phyloP scores from a whole-genome alignment of 176 grass and related monocot species.

The Triticum monococcum region DNA sequence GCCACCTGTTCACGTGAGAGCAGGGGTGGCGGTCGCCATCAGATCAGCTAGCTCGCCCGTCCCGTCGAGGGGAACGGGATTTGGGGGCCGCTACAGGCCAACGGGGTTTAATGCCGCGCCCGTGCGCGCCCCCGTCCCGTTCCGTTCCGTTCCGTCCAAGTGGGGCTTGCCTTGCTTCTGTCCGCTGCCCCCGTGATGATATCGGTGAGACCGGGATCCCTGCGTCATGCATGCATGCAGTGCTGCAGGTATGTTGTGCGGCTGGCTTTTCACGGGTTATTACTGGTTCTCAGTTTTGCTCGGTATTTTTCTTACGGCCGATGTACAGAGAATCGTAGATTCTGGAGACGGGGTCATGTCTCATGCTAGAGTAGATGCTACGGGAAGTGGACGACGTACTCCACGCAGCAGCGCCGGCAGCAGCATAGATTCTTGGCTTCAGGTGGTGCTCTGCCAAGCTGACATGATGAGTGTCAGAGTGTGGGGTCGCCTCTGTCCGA shows the following conservation, averaged over 20 bases:
- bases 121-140: conserved; percentile 14
- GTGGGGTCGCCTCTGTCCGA: not conserved
- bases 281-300: not conserved
- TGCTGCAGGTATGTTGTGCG: not conserved
- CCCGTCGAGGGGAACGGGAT: not conserved
- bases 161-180: too few species aligned
- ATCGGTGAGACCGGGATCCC: not conserved
- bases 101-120: conserved; percentile 33
- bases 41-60: not conserved
- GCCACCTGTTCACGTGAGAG: conserved; percentile 9
- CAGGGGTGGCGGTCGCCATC: not conserved
- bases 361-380: not conserved
- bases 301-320: too few species aligned
- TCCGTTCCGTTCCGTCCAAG: conserved; percentile 4
- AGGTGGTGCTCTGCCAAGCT: not conserved
- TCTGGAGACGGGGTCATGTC: not conserved
- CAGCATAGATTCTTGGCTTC: conserved; percentile 14
- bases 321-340: not conserved
- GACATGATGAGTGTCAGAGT: not conserved
- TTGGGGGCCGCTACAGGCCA: not conserved
- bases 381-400: not conserved
- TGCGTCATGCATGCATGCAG: not conserved
- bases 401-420: not conserved
- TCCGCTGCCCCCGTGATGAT: too few species aligned
- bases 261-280: not conserved